phyloP scores from a whole-genome alignment of 768 basidiomycete species.

The Lyophyllum semitale region DNA sequence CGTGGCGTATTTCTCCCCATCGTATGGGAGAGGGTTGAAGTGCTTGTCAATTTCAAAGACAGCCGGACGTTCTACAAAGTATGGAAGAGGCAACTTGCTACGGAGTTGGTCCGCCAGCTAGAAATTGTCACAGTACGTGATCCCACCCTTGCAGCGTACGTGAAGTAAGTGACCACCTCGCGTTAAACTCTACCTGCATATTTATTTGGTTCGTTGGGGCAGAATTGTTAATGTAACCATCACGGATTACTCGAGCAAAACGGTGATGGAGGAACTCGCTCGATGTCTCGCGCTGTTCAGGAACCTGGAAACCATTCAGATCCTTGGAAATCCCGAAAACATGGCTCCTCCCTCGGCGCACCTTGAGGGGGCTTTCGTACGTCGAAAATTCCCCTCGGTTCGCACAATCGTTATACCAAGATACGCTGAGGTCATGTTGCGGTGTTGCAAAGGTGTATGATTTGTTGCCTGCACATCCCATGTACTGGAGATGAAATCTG shows the following conservation, averaged over 20 bases:
- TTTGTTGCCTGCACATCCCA: background rate
- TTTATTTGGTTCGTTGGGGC: too few relatives aligned
- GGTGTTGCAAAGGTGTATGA: background rate
- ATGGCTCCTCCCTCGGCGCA: too few relatives aligned
- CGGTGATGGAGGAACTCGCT: conserved; percentile 22
- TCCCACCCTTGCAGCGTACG: conserved; percentile 19
- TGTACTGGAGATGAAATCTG: background rate
- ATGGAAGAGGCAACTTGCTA: conserved; percentile 10
- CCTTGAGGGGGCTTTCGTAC: background rate
- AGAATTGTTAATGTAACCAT: conserved; percentile 21
- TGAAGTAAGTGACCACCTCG: conserved; percentile 10
- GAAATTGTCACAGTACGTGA: conserved; percentile 26
- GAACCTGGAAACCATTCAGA: conserved; percentile 23
- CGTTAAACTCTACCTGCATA: background rate
- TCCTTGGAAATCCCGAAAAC: background rate
- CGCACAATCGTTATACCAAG: background rate
- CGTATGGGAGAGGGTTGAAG: conserved; percentile 20
- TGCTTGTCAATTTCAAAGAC: conserved; percentile 11
- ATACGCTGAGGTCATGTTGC: background rate
- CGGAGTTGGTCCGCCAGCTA: conserved; percentile 17
- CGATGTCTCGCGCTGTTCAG: conserved; percentile 20
- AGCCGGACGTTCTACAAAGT: too few relatives aligned
- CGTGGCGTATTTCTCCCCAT: conserved; percentile 17
- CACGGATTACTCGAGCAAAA: too few relatives aligned
- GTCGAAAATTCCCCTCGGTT: background rate